Conservation (phyloP, 306 rosid species). For the Acacia acuminata region DNA sequence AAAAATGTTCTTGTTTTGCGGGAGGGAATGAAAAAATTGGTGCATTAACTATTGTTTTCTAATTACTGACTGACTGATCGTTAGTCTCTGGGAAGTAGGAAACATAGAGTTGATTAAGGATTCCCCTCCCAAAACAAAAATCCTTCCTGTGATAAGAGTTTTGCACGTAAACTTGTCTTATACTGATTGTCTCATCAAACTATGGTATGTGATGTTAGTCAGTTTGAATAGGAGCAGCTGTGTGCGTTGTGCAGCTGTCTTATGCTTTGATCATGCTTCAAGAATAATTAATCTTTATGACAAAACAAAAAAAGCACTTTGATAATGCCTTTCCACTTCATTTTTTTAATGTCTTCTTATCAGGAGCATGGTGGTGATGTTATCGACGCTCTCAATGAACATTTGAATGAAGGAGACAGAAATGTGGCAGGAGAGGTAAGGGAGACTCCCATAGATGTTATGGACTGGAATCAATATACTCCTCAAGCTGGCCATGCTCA, state of each 20-base stretch:
- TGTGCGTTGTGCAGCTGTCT: no score
- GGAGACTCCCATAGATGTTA: constrained; percentile 82
- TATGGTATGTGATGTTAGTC: not conserved
- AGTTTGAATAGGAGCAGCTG: not conserved
- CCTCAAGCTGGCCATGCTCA: constrained; percentile 32
- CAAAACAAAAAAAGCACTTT: not conserved
- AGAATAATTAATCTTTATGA: not conserved
- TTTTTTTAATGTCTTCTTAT: constrained; percentile 33
- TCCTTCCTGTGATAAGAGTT: not conserved
- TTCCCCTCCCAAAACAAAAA: no score
- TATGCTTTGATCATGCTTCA: not conserved
- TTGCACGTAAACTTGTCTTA: not conserved
- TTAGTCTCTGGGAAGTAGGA: not conserved
- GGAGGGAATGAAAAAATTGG: not conserved
- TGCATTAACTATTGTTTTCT: not conserved
- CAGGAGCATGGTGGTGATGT: constrained; percentile 88
- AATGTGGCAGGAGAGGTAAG: constrained; percentile 68
- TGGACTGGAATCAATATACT: constrained; percentile 60
- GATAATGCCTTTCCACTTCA: not conserved
- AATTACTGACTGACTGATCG: not conserved
- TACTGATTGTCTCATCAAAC: no score
- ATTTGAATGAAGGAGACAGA: constrained; percentile 83
- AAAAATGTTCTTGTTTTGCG: not conserved
- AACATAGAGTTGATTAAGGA: not conserved
- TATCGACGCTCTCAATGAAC: constrained; percentile 82